A percentile compares a stretch with the other conserved stretches of the same genome.
Evolutionary conservation across 176 grass and related monocot genomes (phyloP).

Genomic region (Oryza brachyantha): DNA sequence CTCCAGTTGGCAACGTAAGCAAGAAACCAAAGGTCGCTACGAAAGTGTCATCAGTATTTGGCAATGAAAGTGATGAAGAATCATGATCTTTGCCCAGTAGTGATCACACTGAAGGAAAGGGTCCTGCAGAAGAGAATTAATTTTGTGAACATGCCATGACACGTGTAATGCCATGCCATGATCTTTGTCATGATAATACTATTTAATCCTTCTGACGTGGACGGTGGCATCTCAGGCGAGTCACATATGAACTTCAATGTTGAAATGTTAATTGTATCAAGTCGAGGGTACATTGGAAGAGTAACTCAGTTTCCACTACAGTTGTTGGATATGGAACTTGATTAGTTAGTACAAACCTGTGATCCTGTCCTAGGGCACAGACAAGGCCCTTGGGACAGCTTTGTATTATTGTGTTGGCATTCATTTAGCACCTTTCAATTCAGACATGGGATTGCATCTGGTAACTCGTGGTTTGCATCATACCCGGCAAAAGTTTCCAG

Average conservation of each 20-base stretch:
- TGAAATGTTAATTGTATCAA: neutral
- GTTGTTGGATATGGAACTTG: neutral
- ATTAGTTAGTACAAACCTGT: too few species aligned
- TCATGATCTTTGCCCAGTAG: conserved; percentile 16
- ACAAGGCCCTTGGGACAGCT: conserved; percentile 1
- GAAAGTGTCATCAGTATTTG: conserved; percentile 71
- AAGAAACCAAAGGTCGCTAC: conserved; percentile 75
- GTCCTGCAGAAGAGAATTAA: neutral
- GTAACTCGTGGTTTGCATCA: neutral
- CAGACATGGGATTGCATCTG: neutral
- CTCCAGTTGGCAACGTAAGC: conserved; percentile 37
- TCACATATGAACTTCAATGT: neutral
- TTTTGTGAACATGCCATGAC: neutral
- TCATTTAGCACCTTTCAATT: conserved; percentile 14
- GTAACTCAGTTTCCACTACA: neutral
- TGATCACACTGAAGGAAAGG: neutral
- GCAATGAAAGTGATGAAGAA: conserved; percentile 75
- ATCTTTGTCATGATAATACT: conserved; percentile 6
- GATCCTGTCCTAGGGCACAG: neutral
- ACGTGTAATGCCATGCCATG: neutral
- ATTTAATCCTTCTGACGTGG: neutral
- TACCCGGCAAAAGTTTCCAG: neutral
- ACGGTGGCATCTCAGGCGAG: neutral
- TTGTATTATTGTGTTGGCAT: conserved; percentile 24
- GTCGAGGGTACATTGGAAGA: neutral